Base-by-base conservation (phyloP, 768 basidiomycete species). In the Auricularia heimuer region DNA sequence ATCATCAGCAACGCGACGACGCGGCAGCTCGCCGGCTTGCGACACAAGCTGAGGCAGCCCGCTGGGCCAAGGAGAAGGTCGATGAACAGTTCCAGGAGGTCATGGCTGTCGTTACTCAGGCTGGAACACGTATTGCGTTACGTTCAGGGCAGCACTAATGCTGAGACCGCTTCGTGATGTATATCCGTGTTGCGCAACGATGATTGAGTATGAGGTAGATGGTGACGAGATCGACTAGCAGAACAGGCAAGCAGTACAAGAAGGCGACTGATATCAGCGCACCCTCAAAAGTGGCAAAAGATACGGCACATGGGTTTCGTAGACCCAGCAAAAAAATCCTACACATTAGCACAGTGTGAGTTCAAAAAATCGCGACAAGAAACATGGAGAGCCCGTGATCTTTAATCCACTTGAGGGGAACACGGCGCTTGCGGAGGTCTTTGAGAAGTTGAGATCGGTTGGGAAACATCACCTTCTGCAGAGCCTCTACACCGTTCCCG, bases 381-480 rank as follows among this genome's bases (percentile, higher is more conserved):
- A 60, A 60, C 56, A 60, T 60, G 7, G 56, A 33, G 34, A 60
- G 56, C 16, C 56, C 56, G 34, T 60, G 56, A 10, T 60, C 56
- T 24, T 60, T 60, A 29, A 60, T 60, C 56, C 56, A 60, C 56
- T 60, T 29, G 56, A 60, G 14, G 24, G 56, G 56, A 24, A 60
- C 56, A 18, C 56, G 56, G 11, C 56, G 21, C 73, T 76, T 79
- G 67, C 73, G 75, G 61, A 90, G 80, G 66, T 85, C 82, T 70
- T 80, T 84, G 64, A 87, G 81, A 63, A 92, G 79, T 0, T 88
- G 83, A 18, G 64, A 81, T 68, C 81, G 80, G 73, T 75, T 87
- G 3, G 86, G 83, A 67, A 86, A 83, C 81, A 92, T 78, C 64
- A 85, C 81, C 51, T 76, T 69, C 64, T 77, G 84, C 39, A 92